Percentiles rank a stretch among this genome's conserved stretches.
These are phyloP conservation scores for Tuber microsphaerosporum DNA, from an alignment of 495 filamentous ascomycete species.

Conservation along the genomic window DNA sequence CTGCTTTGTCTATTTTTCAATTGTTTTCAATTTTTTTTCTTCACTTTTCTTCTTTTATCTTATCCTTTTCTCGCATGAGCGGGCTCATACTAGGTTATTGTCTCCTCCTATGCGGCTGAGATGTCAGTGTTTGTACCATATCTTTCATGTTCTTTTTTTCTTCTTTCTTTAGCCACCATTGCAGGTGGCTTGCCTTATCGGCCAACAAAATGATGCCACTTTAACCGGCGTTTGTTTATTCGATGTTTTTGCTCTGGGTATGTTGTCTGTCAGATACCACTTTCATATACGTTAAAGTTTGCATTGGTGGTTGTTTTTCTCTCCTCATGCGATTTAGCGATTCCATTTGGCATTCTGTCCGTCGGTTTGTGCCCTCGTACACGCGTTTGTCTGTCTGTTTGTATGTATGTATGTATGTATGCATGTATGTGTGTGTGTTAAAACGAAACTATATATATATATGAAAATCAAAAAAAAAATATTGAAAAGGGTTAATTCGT, in stretches of 20 bases:
- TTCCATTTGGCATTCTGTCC: background rate
- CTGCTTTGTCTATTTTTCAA: background rate
- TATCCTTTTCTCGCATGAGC: background rate
- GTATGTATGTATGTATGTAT: background rate
- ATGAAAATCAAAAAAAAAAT: background rate
- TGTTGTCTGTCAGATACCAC: background rate
- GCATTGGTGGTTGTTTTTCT: background rate
- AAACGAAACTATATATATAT: background rate
- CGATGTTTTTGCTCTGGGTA: background rate
- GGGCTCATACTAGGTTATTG: background rate
- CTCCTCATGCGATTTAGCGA: background rate
- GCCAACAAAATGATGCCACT: background rate
- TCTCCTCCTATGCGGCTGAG: background rate
- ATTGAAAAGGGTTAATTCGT: background rate
- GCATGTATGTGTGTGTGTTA: no score
- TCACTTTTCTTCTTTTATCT: background rate
- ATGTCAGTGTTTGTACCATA: background rate
- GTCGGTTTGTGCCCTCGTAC: background rate
- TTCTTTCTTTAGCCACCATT: background rate
- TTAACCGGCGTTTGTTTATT: background rate
- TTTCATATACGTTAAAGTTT: background rate
- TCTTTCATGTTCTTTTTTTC: background rate
- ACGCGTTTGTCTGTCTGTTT: no score
- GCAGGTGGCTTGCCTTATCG: background rate
- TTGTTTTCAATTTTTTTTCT: background rate